Base-by-base conservation (phyloP, 2,329 filamentous ascomycete genomes). In the Rutstroemia sp. region DNA sequence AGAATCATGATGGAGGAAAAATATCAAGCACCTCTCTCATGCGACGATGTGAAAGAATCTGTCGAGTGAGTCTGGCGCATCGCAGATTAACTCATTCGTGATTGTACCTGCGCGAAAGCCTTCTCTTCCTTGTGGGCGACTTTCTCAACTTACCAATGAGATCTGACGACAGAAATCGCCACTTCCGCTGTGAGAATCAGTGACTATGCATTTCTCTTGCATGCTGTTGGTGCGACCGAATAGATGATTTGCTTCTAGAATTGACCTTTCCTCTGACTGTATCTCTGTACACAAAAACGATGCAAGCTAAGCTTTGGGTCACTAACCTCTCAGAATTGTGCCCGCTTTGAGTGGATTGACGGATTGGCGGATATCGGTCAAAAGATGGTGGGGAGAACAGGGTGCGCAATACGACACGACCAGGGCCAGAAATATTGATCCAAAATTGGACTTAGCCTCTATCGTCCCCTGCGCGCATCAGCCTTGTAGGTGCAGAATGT, bases 1-100 rank as follows among this genome's bases (percentile, higher is more conserved):
- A 51, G 30, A 42, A 62, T 47, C 62, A 64, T 65, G 50, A 52
- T 60, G 39, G 54, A 57, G 46, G 51, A 54, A 30, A 27, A 49
- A 53, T 48, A 27, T 53, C 38, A 23, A n/a, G 39, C 34, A 27
- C 3, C 40, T 12, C 40, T 51, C 36, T 39, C 23, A 47, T 48
- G 36, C 19, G 36, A 17, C 38, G 34, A 23, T 34, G 34, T 52
- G 42, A 34, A 38, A 38, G 38, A 46, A 50, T 51, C 50, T 57
- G 51, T 38, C 57, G 49, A 56, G 51, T 34, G 60, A 56, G 48
- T 54, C 56, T 58, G 30, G 58, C 48, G 36, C 47, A 56, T 58
- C 55, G 53, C 46, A 54, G 46, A 44, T 25, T 16, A 53, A 54
- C 51, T 55, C 34, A 23, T 50, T 51, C 38, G 36, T 51, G 36